Base-by-base conservation (phyloP, 306 rosid species). In the Glycine tomentella region DNA sequence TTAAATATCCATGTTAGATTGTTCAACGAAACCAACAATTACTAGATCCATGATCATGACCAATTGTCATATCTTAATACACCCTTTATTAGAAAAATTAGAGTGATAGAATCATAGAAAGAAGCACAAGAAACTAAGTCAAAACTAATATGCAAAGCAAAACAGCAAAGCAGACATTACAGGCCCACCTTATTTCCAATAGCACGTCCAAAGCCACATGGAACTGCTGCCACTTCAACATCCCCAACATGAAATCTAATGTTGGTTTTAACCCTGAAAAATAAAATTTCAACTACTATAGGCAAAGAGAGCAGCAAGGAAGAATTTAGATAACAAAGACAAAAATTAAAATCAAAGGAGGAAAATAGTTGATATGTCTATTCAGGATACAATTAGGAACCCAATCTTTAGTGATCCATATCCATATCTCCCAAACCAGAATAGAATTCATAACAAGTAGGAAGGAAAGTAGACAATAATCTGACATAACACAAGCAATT, bases 191-290 rank as follows among this genome's bases (percentile, higher is more conserved):
- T 95, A 82, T 95, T 95, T 80, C 99, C 99, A 85, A 95, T 93
- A 82, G 99, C 94, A 56, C 98, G 99, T 56, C 99, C 99, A 62
- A 95, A 91, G 63, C 99, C 99, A 85, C 99, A 95, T 4, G 99
- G 98, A 89, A 95, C 99, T 80, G 99, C 99, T 74, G 98, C 98
- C 51, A 90, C 99, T 31, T 95, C 99, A 68, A 95, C 91, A 86
- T 95, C 99, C 68, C 99, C 99, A 58, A 95, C 98, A 80, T 93
- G 87, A 79, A 86, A 85, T 74, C 85, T 87, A 46, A 95, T 79
- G 82, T 75, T 75, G 70, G 75, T 81, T 86, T 92, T 91, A 84
- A 91, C 97, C 99, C 99, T 95, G 83, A 69, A 85, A 53, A 75
- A 80, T 59, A 86, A 75, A 69, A 79, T 45, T 69, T 72, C 75